These are phyloP conservation scores for Dichotomopilus funicola DNA, from an alignment of 2,329 filamentous ascomycete species.

Conservation along the genomic window DNA sequence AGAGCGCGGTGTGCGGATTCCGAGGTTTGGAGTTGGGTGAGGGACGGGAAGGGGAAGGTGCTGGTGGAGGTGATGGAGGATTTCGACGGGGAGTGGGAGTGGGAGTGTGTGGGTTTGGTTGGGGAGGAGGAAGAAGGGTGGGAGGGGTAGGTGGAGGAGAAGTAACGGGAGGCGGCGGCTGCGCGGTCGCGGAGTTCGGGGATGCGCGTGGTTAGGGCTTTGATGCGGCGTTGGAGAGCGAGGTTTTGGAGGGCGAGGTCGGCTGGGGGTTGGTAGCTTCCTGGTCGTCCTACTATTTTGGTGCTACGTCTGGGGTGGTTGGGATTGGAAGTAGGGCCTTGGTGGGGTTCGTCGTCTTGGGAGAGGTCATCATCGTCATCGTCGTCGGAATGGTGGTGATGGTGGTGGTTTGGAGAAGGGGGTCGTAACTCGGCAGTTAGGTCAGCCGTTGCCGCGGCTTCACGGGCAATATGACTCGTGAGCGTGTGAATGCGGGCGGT, in stretches of 20 bases:
- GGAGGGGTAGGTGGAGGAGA: background rate
- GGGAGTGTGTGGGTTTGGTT: too few species aligned
- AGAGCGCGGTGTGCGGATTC: slow-evolving; percentile 54
- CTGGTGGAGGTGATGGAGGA: background rate
- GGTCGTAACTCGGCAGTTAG: slow-evolving; percentile 46
- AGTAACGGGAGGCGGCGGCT: slow-evolving; percentile 32
- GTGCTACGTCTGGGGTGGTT: too few species aligned
- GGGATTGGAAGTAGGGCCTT: too few species aligned
- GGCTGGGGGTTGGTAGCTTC: slow-evolving; percentile 45
- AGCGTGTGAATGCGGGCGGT: slow-evolving; percentile 49
- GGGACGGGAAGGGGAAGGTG: slow-evolving; percentile 37
- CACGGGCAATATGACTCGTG: slow-evolving; percentile 47
- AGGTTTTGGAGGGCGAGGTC: slow-evolving; percentile 64
- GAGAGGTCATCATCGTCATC: too few species aligned
- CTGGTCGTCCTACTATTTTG: background rate
- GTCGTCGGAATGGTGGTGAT: background rate
- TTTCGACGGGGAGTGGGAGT: slow-evolving; percentile 6
- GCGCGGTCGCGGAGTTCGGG: slow-evolving; percentile 58
- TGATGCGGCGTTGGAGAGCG: slow-evolving; percentile 65
- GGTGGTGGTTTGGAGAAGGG: slow-evolving; percentile 34
- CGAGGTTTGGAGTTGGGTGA: slow-evolving; percentile 53
- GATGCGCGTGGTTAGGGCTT: slow-evolving; percentile 58
- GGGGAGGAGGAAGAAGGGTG: background rate
- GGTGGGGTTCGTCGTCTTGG: too few species aligned
- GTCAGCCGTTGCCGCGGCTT: slow-evolving; percentile 36